A percentile compares a stretch with the other conserved stretches of the same genome.
Evolutionary conservation across 1,284 basidiomycete species (phyloP).

Genomic region (Heterobasidion annosum): DNA sequence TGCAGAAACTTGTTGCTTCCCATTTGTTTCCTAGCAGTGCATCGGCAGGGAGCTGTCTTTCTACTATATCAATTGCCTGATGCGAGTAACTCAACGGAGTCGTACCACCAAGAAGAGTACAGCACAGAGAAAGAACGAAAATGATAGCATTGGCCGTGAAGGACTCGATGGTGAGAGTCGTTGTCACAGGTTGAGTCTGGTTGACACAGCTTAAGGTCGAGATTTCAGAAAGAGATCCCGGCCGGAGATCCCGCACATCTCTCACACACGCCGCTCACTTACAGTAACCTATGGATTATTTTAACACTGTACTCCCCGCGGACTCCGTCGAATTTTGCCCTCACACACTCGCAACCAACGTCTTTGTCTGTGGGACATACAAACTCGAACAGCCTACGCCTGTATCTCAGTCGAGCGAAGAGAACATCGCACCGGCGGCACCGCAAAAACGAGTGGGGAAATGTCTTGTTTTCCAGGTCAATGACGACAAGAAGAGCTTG

Average conservation of each 20-base stretch:
- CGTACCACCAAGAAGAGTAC: too few relatives aligned
- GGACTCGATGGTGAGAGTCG: too few relatives aligned
- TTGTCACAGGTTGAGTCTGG: too few relatives aligned
- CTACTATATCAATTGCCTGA: neutral
- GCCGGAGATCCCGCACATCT: too few relatives aligned
- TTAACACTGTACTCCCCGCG: conserved; percentile 80
- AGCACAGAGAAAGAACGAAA: too few relatives aligned
- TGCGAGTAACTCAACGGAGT: neutral
- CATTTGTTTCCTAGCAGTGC: conserved; percentile 54
- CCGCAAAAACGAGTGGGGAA: conserved; percentile 45
- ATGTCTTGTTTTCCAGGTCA: conserved; percentile 59
- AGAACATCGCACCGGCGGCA: conserved; percentile 2
- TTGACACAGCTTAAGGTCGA: too few relatives aligned
- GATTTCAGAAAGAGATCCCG: too few relatives aligned
- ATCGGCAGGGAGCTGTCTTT: conserved; percentile 31
- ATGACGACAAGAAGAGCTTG: conserved; percentile 15
- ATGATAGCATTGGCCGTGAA: too few relatives aligned
- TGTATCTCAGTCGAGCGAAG: conserved; percentile 1
- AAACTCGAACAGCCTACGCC: conserved; percentile 38
- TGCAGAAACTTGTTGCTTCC: conserved; percentile 79
- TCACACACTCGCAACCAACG: conserved; percentile 38
- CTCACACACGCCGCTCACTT: too few relatives aligned
- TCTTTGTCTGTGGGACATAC: conserved; percentile 90
- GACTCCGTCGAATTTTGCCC: conserved; percentile 90
- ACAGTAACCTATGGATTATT: conserved; percentile 9